Evolutionary conservation across 1,284 basidiomycete genomes (phyloP).

Genomic region (Ganoderma boninense): DNA sequence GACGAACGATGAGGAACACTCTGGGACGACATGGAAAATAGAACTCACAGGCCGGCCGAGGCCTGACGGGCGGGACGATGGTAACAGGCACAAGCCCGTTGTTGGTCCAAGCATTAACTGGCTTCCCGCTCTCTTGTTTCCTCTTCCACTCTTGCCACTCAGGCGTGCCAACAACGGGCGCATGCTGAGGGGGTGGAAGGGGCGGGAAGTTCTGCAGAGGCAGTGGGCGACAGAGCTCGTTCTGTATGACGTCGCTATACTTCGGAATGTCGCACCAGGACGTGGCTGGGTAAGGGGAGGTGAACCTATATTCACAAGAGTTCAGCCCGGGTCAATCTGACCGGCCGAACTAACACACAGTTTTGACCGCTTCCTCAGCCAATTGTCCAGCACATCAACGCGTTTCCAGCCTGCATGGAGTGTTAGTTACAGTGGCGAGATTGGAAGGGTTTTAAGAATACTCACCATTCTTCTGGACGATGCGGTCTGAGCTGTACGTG

Average conservation of each 20-base stretch:
- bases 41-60: neutral
- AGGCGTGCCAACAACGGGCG: slow-evolving; percentile 23
- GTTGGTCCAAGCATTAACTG: neutral
- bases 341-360: slow-evolving; percentile 3
- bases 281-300: slow-evolving; percentile 62
- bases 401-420: slow-evolving; percentile 67
- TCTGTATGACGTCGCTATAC: slow-evolving; percentile 59
- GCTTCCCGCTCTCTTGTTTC: neutral
- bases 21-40: too few relatives aligned
- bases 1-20: neutral
- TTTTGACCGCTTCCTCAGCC: slow-evolving; percentile 51
- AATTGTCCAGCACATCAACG: slow-evolving; percentile 57
- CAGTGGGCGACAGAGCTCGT: slow-evolving; percentile 66
- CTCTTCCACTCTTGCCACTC: slow-evolving; percentile 26
- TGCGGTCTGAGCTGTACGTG: slow-evolving; percentile 52
- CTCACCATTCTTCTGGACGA: slow-evolving; percentile 56
- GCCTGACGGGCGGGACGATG: neutral
- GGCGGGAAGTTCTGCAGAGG: slow-evolving; percentile 43
- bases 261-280: slow-evolving; percentile 59
- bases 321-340: neutral
- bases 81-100: neutral
- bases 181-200: slow-evolving; percentile 19
- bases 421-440: neutral
- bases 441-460: neutral
- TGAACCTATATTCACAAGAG: slow-evolving; percentile 45